Conservation (phyloP, 768 basidiomycete genomes). For the Mycena sanguinolenta region DNA sequence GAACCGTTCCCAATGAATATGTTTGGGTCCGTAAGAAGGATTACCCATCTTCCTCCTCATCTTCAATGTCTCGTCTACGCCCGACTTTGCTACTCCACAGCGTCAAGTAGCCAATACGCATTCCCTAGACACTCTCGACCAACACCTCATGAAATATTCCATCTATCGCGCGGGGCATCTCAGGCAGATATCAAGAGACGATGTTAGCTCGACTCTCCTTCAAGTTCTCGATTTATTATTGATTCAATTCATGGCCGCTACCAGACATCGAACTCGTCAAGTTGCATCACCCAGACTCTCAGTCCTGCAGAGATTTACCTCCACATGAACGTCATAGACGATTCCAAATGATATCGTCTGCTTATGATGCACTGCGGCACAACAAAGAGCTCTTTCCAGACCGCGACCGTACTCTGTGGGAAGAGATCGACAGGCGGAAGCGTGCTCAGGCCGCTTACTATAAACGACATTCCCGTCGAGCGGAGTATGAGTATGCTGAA, state of each 20-base stretch:
- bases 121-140: constrained; percentile 57
- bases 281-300: constrained; percentile 65
- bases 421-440: constrained; percentile 29
- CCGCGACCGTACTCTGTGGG: constrained; percentile 22
- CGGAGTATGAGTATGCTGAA: constrained; percentile 31
- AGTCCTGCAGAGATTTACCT: constrained; percentile 45
- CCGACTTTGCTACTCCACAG: constrained; percentile 29
- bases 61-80: constrained; percentile 26
- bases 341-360: constrained; percentile 63
- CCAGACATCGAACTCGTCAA: constrained; percentile 71
- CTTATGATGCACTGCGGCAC: constrained; percentile 58
- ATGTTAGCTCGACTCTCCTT: constrained; percentile 50
- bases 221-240: background rate
- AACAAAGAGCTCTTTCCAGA: constrained; percentile 28
- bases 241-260: background rate
- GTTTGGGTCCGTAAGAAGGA: background rate
- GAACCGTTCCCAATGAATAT: background rate
- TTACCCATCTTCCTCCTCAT: constrained; percentile 21
- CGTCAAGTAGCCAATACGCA: constrained; percentile 42
- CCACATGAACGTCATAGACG: constrained; percentile 53
- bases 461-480: constrained; percentile 21
- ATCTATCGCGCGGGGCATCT: constrained; percentile 57
- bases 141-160: constrained; percentile 66
- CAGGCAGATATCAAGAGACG: constrained; percentile 61
- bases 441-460: constrained; percentile 8